These are phyloP conservation scores for Pythium rhizo-oryzae DNA, from an alignment of 352 stramenopile species.

Conservation along the genomic window DNA sequence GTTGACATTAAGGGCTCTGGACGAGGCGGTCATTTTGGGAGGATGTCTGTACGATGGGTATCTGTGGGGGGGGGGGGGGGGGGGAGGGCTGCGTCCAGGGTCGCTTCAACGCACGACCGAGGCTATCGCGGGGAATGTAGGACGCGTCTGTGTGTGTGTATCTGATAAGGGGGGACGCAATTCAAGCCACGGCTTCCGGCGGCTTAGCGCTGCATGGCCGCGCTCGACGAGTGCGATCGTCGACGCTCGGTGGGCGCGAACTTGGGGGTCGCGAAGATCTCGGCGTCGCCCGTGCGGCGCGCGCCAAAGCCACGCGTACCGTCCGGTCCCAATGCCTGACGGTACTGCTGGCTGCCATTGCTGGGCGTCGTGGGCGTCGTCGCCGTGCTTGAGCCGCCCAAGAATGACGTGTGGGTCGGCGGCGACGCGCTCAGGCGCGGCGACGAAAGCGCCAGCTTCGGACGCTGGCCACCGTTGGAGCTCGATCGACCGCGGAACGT, in stretches of 20 bases:
- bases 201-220: slow-evolving; percentile 30
- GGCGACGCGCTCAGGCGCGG: slow-evolving; percentile 27
- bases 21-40: not conserved
- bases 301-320: slow-evolving; percentile 82
- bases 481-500: slow-evolving; percentile 31
- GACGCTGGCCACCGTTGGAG: slow-evolving; percentile 27
- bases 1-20: slow-evolving; percentile 1
- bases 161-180: not conserved
- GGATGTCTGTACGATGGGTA: slow-evolving; percentile 2
- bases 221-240: slow-evolving; percentile 72
- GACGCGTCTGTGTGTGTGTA: not conserved
- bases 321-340: slow-evolving; percentile 77
- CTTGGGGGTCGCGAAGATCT: slow-evolving; percentile 66
- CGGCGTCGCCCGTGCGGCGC: slow-evolving; percentile 65
- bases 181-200: not conserved
- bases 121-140: slow-evolving; percentile 2
- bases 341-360: slow-evolving; percentile 67
- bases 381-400: slow-evolving; percentile 17
- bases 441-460: slow-evolving; percentile 31
- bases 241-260: slow-evolving; percentile 60
- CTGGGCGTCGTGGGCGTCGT: slow-evolving; percentile 19
- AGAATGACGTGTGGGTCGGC: slow-evolving; percentile 28
- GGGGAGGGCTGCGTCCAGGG: not conserved
- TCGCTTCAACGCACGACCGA: slow-evolving; percentile 4
- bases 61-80: no score